Percentiles rank a stretch among this genome's conserved stretches.
Conservation (phyloP, 805 yeast genomes). For the Teunomyces pallodes region DNA sequence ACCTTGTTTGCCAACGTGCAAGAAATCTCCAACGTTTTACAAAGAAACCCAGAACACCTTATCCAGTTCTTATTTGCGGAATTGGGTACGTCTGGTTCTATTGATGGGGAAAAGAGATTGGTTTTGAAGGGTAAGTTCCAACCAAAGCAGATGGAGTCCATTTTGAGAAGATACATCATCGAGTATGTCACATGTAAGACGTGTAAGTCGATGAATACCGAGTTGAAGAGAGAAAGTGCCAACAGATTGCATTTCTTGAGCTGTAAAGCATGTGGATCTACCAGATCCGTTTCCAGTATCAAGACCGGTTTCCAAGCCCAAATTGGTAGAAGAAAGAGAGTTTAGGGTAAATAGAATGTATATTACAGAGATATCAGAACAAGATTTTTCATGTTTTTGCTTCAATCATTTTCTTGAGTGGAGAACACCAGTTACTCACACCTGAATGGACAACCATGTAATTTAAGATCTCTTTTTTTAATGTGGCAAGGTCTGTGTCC, state of each 20-base stretch:
- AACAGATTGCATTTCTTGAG: conserved; percentile 96
- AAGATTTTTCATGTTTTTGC: conserved; percentile 5
- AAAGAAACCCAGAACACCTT: conserved; percentile 95
- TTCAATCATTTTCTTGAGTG: conserved; percentile 51
- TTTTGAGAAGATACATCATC: conserved; percentile 90
- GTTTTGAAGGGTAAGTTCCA: conserved; percentile 97
- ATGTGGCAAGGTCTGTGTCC: background rate
- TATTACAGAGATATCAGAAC: conserved; percentile 12
- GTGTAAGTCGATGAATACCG: conserved; percentile 96
- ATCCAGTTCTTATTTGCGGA: conserved; percentile 97
- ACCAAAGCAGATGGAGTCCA: conserved; percentile 96
- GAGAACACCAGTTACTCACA: conserved; percentile 63
- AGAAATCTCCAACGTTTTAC: conserved; percentile 89
- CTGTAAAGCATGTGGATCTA: conserved; percentile 96
- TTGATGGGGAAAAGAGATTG: conserved; percentile 95
- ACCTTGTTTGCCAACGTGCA: conserved; percentile 95
- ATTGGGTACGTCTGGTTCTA: conserved; percentile 98
- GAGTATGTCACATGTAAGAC: conserved; percentile 99
- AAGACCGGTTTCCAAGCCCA: conserved; percentile 99
- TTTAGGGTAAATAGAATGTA: conserved; percentile 12
- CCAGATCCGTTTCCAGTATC: conserved; percentile 94
- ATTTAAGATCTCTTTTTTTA: conserved; percentile 39
- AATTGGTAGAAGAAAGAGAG: conserved; percentile 83
- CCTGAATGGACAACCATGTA: conserved; percentile 61
- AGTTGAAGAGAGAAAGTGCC: conserved; percentile 89